Conservation (phyloP, 306 rosid genomes). For the Purshia tridentata region DNA sequence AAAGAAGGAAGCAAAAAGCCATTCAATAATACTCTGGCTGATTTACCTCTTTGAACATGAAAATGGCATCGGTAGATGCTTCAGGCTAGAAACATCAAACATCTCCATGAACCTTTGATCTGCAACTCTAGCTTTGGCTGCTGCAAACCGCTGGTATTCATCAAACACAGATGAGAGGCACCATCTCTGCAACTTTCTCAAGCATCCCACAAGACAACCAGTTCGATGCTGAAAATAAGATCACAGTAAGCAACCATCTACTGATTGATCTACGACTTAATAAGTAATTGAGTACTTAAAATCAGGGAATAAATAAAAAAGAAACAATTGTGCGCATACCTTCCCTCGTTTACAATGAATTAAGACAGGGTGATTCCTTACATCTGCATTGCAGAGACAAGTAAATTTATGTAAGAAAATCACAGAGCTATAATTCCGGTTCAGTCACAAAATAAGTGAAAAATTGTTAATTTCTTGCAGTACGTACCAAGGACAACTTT, state of each 20-base stretch:
- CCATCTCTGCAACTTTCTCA: slow-evolving; percentile 90
- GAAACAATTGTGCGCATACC: slow-evolving; percentile 40
- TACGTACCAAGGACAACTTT: slow-evolving; percentile 94
- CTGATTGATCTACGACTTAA: slow-evolving; percentile 9
- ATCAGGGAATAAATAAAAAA: background rate
- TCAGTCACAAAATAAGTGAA: slow-evolving; percentile 5
- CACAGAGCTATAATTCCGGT: background rate
- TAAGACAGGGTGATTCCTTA: slow-evolving; percentile 86
- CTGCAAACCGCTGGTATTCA: slow-evolving; percentile 94
- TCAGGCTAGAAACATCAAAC: slow-evolving; percentile 82
- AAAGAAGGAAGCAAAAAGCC: slow-evolving; percentile 34
- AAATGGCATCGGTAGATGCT: slow-evolving; percentile 66
- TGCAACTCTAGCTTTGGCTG: slow-evolving; percentile 94
- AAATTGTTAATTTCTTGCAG: slow-evolving; percentile 8
- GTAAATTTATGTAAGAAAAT: slow-evolving; percentile 23
- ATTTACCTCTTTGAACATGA: slow-evolving; percentile 58
- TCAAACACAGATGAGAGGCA: slow-evolving; percentile 87
- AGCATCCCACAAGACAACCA: slow-evolving; percentile 96
- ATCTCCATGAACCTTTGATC: slow-evolving; percentile 94
- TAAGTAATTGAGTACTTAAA: slow-evolving; percentile 4
- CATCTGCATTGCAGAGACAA: slow-evolving; percentile 53
- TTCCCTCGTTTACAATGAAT: slow-evolving; percentile 97
- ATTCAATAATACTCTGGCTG: slow-evolving; percentile 26
- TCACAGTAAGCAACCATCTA: slow-evolving; percentile 13
- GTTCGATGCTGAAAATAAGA: slow-evolving; percentile 79